These are phyloP conservation scores for Pythium apleroticum DNA, from an alignment of 352 stramenopile genomes.

Conservation along the genomic window DNA sequence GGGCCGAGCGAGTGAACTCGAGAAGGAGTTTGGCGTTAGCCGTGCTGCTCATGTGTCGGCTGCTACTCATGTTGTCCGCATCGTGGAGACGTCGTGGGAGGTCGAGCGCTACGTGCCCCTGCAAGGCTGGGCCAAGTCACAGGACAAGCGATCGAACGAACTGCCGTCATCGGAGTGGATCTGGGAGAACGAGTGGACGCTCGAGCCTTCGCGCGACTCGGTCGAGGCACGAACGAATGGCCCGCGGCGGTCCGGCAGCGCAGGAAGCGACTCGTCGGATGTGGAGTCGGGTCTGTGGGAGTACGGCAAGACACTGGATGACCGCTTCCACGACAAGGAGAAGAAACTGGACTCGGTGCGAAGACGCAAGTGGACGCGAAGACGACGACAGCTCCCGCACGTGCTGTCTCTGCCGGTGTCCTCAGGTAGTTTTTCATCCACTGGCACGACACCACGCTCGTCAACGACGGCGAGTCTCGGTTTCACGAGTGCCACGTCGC, in stretches of 20 bases:
- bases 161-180: slow-evolving; percentile 80
- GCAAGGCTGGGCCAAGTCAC: slow-evolving; percentile 64
- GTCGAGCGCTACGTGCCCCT: slow-evolving; percentile 73
- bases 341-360: slow-evolving; percentile 75
- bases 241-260: slow-evolving; percentile 15
- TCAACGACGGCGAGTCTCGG: background rate
- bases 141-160: slow-evolving; percentile 55
- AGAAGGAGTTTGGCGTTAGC: slow-evolving; percentile 40
- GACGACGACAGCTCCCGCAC: slow-evolving; percentile 52
- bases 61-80: slow-evolving; percentile 31
- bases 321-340: slow-evolving; percentile 73
- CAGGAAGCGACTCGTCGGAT: slow-evolving; percentile 28
- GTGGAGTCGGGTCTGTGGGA: slow-evolving; percentile 34
- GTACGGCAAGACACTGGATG: slow-evolving; percentile 71
- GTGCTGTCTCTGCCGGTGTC: slow-evolving; percentile 34
- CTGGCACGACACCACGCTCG: background rate
- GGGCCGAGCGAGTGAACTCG: slow-evolving; percentile 42
- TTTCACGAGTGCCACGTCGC: background rate
- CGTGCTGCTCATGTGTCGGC: background rate
- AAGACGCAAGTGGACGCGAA: slow-evolving; percentile 62
- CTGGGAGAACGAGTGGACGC: slow-evolving; percentile 72
- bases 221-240: slow-evolving; percentile 16
- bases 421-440: background rate
- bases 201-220: slow-evolving; percentile 32
- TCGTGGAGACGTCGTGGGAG: slow-evolving; percentile 73